phyloP scores from a whole-genome alignment of 371 early-diverging fungal species.

The Syncephalastrum racemosum region DNA sequence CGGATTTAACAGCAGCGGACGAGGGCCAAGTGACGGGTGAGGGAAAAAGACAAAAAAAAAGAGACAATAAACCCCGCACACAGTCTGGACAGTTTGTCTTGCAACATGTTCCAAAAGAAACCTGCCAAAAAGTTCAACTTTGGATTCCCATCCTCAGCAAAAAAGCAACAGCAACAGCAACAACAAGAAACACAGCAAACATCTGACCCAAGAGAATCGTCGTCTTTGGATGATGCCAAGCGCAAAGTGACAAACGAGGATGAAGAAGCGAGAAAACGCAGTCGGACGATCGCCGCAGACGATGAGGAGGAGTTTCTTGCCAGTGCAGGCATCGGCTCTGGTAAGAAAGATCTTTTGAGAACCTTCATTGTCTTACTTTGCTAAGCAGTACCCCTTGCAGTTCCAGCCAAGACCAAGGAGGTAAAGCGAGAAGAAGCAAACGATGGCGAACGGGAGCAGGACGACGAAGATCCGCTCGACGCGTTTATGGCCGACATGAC shows the following conservation, averaged over 20 bases:
- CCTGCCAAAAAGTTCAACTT: slow-evolving; percentile 20
- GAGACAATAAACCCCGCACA: too few species aligned
- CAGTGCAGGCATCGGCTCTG: slow-evolving; percentile 26
- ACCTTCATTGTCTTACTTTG: neutral
- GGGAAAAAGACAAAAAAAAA: too few species aligned
- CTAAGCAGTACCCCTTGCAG: neutral
- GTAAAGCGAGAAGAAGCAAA: slow-evolving; percentile 4
- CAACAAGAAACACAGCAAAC: neutral
- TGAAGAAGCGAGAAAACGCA: slow-evolving; percentile 18
- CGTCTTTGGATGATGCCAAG: slow-evolving; percentile 2
- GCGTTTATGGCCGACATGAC: slow-evolving; percentile 87
- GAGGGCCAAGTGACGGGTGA: too few species aligned
- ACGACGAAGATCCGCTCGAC: slow-evolving; percentile 83
- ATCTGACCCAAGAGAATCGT: neutral
- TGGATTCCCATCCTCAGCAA: slow-evolving; percentile 17
- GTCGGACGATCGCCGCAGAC: slow-evolving; percentile 16
- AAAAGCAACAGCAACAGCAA: slow-evolving; percentile 2
- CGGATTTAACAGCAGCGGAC: too few species aligned
- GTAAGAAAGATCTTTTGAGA: slow-evolving; percentile 2
- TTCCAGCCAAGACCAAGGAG: slow-evolving; percentile 8
- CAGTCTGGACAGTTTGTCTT: too few species aligned
- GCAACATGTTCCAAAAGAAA: slow-evolving; percentile 14
- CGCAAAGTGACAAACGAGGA: slow-evolving; percentile 1
- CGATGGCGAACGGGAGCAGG: slow-evolving; percentile 34
- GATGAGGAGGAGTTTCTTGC: slow-evolving; percentile 24